A percentile compares a stretch with the other conserved stretches of the same genome.
Conservation (phyloP, 768 basidiomycete species). For the Kwoniella sp. region DNA sequence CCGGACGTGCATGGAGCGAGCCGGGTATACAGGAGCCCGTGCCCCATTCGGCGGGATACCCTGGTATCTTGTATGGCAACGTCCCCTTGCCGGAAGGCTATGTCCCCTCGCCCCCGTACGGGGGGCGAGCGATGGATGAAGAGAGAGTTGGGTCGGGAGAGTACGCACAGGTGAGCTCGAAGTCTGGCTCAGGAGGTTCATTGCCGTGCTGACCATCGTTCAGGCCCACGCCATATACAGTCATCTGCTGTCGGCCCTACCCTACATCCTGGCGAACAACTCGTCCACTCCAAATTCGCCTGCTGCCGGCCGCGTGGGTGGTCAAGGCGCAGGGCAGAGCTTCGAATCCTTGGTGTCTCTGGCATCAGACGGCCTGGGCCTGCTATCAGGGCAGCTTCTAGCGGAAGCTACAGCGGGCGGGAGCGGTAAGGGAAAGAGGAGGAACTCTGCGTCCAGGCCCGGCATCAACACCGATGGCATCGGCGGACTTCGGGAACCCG, state of each 20-base stretch:
- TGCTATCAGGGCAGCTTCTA: neutral
- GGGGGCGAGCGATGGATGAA: slow-evolving; percentile 4
- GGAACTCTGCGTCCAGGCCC: slow-evolving; percentile 8
- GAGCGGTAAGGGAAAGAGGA: slow-evolving; percentile 11
- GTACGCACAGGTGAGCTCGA: slow-evolving; percentile 22
- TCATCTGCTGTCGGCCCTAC: slow-evolving; percentile 9
- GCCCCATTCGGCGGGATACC: slow-evolving; percentile 15
- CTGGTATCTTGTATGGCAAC: slow-evolving; percentile 13
- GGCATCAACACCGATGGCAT: neutral
- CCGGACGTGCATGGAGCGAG: slow-evolving; percentile 10
- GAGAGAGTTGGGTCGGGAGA: slow-evolving; percentile 12
- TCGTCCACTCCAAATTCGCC: neutral
- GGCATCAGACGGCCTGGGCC: neutral
- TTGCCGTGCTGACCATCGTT: neutral
- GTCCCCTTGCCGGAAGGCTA: slow-evolving; percentile 17
- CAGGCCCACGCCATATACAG: slow-evolving; percentile 11
- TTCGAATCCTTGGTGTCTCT: slow-evolving; percentile 13
- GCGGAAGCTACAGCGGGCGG: neutral
- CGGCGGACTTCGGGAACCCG: neutral
- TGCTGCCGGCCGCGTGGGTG: neutral
- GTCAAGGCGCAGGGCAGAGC: slow-evolving; percentile 1
- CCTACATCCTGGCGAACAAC: neutral
- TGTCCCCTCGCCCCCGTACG: neutral
- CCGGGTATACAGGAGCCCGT: slow-evolving; percentile 1
- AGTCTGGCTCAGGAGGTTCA: neutral